A percentile compares a stretch with the other conserved stretches of the same genome.
Conservation (phyloP, 139 green algal genomes). For the Chlamydomonas eustigma region DNA sequence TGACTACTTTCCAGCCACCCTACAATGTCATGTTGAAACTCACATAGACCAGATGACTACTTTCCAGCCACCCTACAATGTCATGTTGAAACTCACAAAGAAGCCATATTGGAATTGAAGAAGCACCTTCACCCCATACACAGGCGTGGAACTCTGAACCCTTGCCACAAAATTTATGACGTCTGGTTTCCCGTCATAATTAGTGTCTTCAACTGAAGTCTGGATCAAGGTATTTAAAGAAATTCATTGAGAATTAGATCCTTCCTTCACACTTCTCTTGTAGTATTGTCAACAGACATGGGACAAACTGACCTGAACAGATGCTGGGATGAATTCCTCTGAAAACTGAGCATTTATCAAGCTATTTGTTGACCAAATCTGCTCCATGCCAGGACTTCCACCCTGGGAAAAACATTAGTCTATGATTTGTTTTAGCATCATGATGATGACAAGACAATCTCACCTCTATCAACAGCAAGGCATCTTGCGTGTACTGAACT, state of each 20-base stretch:
- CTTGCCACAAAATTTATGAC: slow-evolving; percentile 32
- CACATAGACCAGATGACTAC: too few species aligned
- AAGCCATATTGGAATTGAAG: slow-evolving; percentile 45
- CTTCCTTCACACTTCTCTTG: too few species aligned
- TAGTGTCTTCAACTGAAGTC: slow-evolving; percentile 40
- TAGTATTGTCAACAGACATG: too few species aligned
- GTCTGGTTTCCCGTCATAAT: slow-evolving; percentile 50
- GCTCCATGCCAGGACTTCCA: slow-evolving; percentile 15
- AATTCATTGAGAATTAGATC: neutral
- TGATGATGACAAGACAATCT: neutral
- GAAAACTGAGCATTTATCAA: slow-evolving; percentile 27
- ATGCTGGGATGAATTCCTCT: slow-evolving; percentile 20
- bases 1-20: too few species aligned
- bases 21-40: too few species aligned
- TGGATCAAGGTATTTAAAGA: slow-evolving; percentile 10
- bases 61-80: neutral
- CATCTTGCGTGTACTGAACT: slow-evolving; percentile 32
- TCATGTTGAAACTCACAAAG: slow-evolving; percentile 20
- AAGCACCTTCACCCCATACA: slow-evolving; percentile 46
- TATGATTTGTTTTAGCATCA: neutral
- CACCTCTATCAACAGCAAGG: slow-evolving; percentile 35
- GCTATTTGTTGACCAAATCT: slow-evolving; percentile 41
- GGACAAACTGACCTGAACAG: slow-evolving; percentile 45
- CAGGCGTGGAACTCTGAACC: slow-evolving; percentile 14
- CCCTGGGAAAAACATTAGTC: slow-evolving; percentile 10